Base-by-base conservation (phyloP, 1,284 basidiomycete species). In the Kwoniella shivajii region DNA sequence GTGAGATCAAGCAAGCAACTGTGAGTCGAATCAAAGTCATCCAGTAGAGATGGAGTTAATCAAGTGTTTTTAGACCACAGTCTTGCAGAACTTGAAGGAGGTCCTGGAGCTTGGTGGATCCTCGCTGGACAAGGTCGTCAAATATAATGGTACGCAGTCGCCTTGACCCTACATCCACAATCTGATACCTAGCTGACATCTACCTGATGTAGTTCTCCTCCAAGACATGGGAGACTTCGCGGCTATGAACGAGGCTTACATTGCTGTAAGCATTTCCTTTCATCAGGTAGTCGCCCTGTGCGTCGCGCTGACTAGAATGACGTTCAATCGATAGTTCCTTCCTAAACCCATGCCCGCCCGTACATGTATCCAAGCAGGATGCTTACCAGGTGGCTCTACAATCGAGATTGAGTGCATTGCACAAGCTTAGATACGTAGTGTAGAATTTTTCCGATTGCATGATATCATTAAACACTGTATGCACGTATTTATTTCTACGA, bases 91-190 rank as follows among this genome's bases (percentile, higher is more conserved):
- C 49, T 50, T 71, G 20, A 63, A 63, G 26, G 62, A 65, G 29
- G 66, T 71, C 18, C 66, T 71, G n/a, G 66, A 71, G 54, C 63
- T 69, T 20, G 43, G 64, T 14, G 69, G 69, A 4, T 64, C 64
- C 2, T 64, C 89, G 58, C 90, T 92, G 82, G 86, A 91, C 80
- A 90, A 92, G 81, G 88, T 89, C 62, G 24, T 26, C 16, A 45
- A 29, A 45, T 45, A 42, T 39, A 34, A 16, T 34, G 16, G 33
- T 34, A 34, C 33, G 33, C 9, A 16, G 16, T 34, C 33, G 33
- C 33, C 33, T 9, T 9, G 33, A 34, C 10, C 33, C 16, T 34
- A 34, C 16, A 16, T 34, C 16, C 33, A 34, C 33, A 39, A 39
- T 39, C 20, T 16, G 22, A 27, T 11, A 43, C 29, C 42, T 43